Evolutionary conservation across 257 asterid species (phyloP).

Genomic region (Salvia miltiorrhiza): DNA sequence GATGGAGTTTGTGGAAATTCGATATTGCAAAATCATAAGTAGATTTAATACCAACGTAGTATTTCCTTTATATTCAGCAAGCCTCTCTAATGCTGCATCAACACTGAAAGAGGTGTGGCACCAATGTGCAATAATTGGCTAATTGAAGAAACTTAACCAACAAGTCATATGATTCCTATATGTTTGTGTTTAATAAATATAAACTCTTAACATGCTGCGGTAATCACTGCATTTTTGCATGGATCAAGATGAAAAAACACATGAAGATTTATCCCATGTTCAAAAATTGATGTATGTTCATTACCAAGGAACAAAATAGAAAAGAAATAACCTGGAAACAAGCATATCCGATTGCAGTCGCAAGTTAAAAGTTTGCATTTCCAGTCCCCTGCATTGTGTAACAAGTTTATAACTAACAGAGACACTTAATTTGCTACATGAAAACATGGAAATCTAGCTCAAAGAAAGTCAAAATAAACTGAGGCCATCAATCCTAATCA

Average conservation of each 20-base stretch:
- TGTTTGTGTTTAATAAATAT: background rate
- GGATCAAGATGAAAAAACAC: background rate
- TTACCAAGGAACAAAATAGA: slow-evolving; percentile 10
- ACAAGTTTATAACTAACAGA: slow-evolving; percentile 13
- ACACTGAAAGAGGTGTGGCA: background rate
- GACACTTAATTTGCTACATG: slow-evolving; percentile 1
- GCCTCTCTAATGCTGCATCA: background rate
- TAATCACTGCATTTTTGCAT: background rate
- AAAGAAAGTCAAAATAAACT: background rate
- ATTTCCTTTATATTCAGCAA: background rate
- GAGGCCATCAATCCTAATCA: background rate
- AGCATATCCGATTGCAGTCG: slow-evolving; percentile 92
- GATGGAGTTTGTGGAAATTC: background rate
- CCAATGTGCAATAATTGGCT: slow-evolving; percentile 11
- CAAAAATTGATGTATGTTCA: background rate
- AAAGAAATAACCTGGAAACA: slow-evolving; percentile 75
- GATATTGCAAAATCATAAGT: background rate
- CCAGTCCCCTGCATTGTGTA: slow-evolving; percentile 82
- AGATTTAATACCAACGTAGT: background rate
- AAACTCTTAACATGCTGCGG: background rate
- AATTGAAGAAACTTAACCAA: background rate
- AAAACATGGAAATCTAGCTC: slow-evolving; percentile 1
- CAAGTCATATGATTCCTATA: background rate
- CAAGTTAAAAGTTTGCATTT: slow-evolving; percentile 94
- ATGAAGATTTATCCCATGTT: background rate